phyloP scores from a whole-genome alignment of 768 basidiomycete genomes.

The Amanita jacksonii region DNA sequence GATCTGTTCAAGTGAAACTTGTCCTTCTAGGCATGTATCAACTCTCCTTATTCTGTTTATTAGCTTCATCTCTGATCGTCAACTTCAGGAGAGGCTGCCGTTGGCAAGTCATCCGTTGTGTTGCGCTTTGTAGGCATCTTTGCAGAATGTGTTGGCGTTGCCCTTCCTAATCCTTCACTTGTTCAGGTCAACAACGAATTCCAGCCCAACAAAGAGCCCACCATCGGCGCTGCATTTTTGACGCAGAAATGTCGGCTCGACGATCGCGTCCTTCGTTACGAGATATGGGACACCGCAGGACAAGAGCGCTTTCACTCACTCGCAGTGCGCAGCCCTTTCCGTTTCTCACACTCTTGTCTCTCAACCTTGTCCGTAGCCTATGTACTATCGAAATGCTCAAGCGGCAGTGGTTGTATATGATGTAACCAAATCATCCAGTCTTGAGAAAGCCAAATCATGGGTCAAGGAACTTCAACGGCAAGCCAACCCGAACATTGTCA shows the following conservation, averaged over 20 bases:
- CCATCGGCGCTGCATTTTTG: constrained; percentile 93
- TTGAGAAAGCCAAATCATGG: constrained; percentile 99
- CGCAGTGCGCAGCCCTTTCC: constrained; percentile 47
- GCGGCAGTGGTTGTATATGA: constrained; percentile 99
- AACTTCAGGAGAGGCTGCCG: constrained; percentile 85
- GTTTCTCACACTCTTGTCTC: constrained; percentile 10
- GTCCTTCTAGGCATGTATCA: constrained; percentile 64
- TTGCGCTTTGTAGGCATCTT: constrained; percentile 75
- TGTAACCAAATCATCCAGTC: constrained; percentile 88
- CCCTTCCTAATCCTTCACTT: constrained; percentile 9
- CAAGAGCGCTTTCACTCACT: constrained; percentile 98
- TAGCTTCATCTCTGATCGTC: constrained; percentile 9
- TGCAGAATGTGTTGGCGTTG: neutral
- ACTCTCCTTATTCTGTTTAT: constrained; percentile 6
- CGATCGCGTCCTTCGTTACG: constrained; percentile 87
- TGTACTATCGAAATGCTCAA: constrained; percentile 98
- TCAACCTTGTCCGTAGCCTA: constrained; percentile 47
- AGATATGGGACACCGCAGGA: constrained; percentile 96
- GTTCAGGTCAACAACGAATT: constrained; percentile 90
- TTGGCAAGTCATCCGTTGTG: constrained; percentile 98
- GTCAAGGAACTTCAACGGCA: constrained; percentile 98
- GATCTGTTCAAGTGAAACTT: constrained; percentile 95
- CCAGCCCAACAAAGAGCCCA: constrained; percentile 97
- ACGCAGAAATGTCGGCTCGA: constrained; percentile 95
- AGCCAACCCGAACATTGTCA: constrained; percentile 98